Conservation (phyloP, 2,329 filamentous ascomycete species). For the Neofusicoccum parvum region DNA sequence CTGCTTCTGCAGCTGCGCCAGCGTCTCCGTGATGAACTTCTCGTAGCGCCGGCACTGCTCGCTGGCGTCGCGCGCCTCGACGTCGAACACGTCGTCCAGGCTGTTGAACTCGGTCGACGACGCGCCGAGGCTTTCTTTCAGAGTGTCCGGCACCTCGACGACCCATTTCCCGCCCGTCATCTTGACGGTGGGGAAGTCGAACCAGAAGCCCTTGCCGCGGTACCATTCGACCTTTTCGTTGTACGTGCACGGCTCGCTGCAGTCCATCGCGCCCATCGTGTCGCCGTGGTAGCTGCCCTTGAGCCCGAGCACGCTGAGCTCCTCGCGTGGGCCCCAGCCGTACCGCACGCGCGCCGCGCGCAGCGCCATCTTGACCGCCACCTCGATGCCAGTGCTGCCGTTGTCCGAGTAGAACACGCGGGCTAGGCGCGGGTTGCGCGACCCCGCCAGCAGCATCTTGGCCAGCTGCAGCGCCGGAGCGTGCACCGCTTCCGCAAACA, state of each 20-base stretch:
- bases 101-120: slow-evolving; percentile 35
- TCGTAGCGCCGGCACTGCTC: background rate
- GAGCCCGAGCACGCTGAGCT: slow-evolving; percentile 70
- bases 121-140: slow-evolving; percentile 40
- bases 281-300: slow-evolving; percentile 85
- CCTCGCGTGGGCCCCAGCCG: slow-evolving; percentile 61
- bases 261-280: slow-evolving; percentile 87
- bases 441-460: slow-evolving; percentile 60
- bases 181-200: slow-evolving; percentile 74
- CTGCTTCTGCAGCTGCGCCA: slow-evolving; percentile 44
- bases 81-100: slow-evolving; percentile 39
- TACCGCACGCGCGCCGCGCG: slow-evolving; percentile 69
- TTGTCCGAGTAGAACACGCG: slow-evolving; percentile 85
- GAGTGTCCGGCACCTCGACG: background rate
- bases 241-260: slow-evolving; percentile 72
- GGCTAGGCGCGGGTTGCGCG: slow-evolving; percentile 65
- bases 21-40: slow-evolving; percentile 1
- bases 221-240: slow-evolving; percentile 91
- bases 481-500: slow-evolving; percentile 82
- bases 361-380: slow-evolving; percentile 83
- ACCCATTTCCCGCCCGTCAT: slow-evolving; percentile 67
- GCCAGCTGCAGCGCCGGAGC: slow-evolving; percentile 73
- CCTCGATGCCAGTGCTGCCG: slow-evolving; percentile 80
- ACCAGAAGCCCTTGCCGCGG: slow-evolving; percentile 75
- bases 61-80: slow-evolving; percentile 48